These are phyloP conservation scores for Phytophthora cryptogea DNA, from an alignment of 352 stramenopile species.

Conservation along the genomic window DNA sequence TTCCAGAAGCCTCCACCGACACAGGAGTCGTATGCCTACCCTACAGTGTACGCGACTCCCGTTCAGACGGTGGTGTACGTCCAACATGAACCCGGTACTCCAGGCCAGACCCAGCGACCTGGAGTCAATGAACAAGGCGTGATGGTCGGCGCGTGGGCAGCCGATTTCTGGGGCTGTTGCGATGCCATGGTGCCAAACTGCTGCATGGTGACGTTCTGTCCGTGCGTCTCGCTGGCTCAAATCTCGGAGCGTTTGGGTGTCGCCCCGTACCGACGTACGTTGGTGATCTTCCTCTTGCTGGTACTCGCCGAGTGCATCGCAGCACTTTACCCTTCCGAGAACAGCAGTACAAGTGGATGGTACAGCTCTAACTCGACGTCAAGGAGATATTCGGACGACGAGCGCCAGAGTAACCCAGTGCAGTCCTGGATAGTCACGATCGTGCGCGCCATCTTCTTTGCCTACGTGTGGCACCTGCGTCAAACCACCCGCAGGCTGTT, in stretches of 20 bases:
- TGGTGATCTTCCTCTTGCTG: slow-evolving; percentile 38
- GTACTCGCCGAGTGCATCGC: slow-evolving; percentile 39
- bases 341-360: slow-evolving; percentile 1
- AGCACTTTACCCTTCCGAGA: slow-evolving; percentile 7
- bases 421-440: slow-evolving; percentile 31
- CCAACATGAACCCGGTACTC: neutral
- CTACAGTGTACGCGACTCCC: slow-evolving; percentile 16
- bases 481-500: slow-evolving; percentile 40
- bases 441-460: slow-evolving; percentile 27
- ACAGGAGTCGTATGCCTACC: slow-evolving; percentile 15
- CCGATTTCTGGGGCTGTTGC: slow-evolving; percentile 50
- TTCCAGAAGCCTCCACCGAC: slow-evolving; percentile 20
- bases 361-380: slow-evolving; percentile 7
- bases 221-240: slow-evolving; percentile 56
- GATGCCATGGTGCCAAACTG: slow-evolving; percentile 48
- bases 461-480: slow-evolving; percentile 47
- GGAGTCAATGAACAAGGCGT: slow-evolving; percentile 18
- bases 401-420: slow-evolving; percentile 23
- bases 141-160: slow-evolving; percentile 32
- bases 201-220: slow-evolving; percentile 51
- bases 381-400: neutral
- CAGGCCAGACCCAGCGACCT: slow-evolving; percentile 4
- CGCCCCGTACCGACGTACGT: slow-evolving; percentile 25
- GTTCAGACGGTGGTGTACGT: slow-evolving; percentile 28
- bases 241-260: slow-evolving; percentile 47